These are phyloP conservation scores for Pichia thaimueangensis DNA, from an alignment of 805 yeast genomes.

Conservation along the genomic window DNA sequence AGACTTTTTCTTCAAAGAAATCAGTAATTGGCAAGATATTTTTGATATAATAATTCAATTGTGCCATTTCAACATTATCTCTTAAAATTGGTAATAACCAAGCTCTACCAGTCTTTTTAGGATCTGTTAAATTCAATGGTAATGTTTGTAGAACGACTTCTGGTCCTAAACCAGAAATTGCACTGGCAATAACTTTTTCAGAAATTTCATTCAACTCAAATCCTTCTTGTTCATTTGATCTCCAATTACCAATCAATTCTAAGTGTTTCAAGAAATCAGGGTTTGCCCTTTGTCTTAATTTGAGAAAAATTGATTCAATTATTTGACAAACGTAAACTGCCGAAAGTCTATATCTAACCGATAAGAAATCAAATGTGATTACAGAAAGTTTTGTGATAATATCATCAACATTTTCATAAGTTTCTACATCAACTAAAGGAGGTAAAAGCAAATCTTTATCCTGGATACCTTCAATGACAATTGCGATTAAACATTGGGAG, in stretches of 20 bases:
- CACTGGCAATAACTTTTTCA: slow-evolving; percentile 74
- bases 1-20: slow-evolving; percentile 45
- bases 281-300: slow-evolving; percentile 57
- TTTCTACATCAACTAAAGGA: slow-evolving; percentile 39
- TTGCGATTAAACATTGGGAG: slow-evolving; percentile 79
- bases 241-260: slow-evolving; percentile 75
- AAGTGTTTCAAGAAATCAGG: slow-evolving; percentile 66
- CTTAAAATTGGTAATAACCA: slow-evolving; percentile 91
- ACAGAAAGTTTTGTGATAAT: slow-evolving; percentile 46
- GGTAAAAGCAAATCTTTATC: slow-evolving; percentile 53
- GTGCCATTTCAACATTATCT: slow-evolving; percentile 73
- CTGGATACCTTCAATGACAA: slow-evolving; percentile 61
- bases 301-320: slow-evolving; percentile 52
- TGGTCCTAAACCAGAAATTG: slow-evolving; percentile 80
- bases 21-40: slow-evolving; percentile 62
- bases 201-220: slow-evolving; percentile 67
- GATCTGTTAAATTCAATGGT: slow-evolving; percentile 70
- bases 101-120: slow-evolving; percentile 76
- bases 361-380: slow-evolving; percentile 47
- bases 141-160: slow-evolving; percentile 65
- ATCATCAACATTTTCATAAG: slow-evolving; percentile 52
- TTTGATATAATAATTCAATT: slow-evolving; percentile 53
- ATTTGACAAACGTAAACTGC: slow-evolving; percentile 70
- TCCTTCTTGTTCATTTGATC: slow-evolving; percentile 67
- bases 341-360: slow-evolving; percentile 70